Base-by-base conservation (phyloP, 2,329 filamentous ascomycete species). In the Scytalidium sp. region DNA sequence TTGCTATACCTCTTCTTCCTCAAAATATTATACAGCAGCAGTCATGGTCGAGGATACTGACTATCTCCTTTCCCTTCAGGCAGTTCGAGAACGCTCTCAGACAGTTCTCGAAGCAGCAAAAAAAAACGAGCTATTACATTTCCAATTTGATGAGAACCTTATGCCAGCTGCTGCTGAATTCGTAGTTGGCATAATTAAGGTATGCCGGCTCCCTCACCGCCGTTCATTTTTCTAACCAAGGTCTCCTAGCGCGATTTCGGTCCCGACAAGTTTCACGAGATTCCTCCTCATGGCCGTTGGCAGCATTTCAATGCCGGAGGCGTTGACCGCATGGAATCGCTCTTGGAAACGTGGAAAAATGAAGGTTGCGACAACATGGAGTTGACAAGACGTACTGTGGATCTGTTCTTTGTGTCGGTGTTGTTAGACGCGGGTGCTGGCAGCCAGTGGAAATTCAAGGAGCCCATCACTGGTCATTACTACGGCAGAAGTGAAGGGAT, bases 241-340 rank as follows among this genome's bases (percentile, higher is more conserved):
- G n/a, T n/a, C n/a, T 54, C 22, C 29, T 32, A 70, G 67, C 62
- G 67, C 39, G 67, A 70, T 58, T 70, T 65, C 42, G 67, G 66
- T 3, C 67, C 67, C 2, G 58, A 66, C 43, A 59, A 53, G 15
- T 70, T 63, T 50, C 48, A 66, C 44, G 46, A 56, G 4, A 70
- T 70, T 46, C 68, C 68, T 2, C 68, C 68, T 1, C 68, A 71
- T 53, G 72, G 53, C 8, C 73, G 81, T 41, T 84, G 81, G 77
- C 81, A 84, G 60, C 81, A 85, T 64, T 84, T 84, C 55, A 76
- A 83, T 13, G 74, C 82, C 36, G 80, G 80, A 9, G 72, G 71
- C 13, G 66, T 78, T 22, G 67, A 74, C 36, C 77, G 81, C 27
- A 64, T 82, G 7, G 64, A 68, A 6, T 60, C 67, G 6, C 60